Percentiles rank a stretch among this genome's conserved stretches.
Conservation (phyloP, 495 filamentous ascomycete species). For the Podospora comata region DNA sequence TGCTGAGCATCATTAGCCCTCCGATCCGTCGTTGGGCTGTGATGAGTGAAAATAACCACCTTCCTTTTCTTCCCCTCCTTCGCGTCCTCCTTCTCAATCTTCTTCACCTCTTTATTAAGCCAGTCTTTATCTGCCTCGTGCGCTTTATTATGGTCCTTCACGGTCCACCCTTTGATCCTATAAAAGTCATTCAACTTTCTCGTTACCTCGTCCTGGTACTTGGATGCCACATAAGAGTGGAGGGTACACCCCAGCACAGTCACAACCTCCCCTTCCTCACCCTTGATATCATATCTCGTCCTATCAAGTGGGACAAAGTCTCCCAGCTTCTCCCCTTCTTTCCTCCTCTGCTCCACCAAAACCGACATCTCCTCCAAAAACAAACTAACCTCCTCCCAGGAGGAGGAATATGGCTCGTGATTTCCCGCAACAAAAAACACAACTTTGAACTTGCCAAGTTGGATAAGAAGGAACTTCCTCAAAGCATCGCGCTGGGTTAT, state of each 20-base stretch:
- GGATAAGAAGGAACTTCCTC: conserved; percentile 43
- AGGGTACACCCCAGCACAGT: conserved; percentile 52
- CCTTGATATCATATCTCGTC: conserved; percentile 37
- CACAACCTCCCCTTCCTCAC: conserved; percentile 11
- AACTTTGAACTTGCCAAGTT: conserved; percentile 43
- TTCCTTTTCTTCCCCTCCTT: conserved; percentile 31
- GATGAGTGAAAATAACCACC: conserved; percentile 52
- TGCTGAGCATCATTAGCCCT: conserved; percentile 43
- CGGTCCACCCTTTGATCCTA: conserved; percentile 46
- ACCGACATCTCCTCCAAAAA: conserved; percentile 20
- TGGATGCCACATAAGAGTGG: conserved; percentile 37
- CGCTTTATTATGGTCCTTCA: conserved; percentile 42
- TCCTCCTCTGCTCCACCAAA: conserved; percentile 22
- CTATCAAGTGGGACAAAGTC: conserved; percentile 49
- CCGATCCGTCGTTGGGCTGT: conserved; percentile 43
- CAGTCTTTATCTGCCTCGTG: conserved; percentile 47
- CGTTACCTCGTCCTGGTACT: conserved; percentile 28
- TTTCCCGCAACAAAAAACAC: conserved; percentile 57
- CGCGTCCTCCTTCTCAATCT: conserved; percentile 39
- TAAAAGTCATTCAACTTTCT: conserved; percentile 50
- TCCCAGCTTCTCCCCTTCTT: conserved; percentile 24
- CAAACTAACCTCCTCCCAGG: conserved; percentile 33
- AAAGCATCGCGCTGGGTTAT: conserved; percentile 38
- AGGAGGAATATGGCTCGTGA: conserved; percentile 53
- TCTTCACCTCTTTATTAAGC: conserved; percentile 50